Percentiles rank a stretch among this genome's conserved stretches.
Conservation (phyloP, 306 rosid species). For the Medicago lupulina region DNA sequence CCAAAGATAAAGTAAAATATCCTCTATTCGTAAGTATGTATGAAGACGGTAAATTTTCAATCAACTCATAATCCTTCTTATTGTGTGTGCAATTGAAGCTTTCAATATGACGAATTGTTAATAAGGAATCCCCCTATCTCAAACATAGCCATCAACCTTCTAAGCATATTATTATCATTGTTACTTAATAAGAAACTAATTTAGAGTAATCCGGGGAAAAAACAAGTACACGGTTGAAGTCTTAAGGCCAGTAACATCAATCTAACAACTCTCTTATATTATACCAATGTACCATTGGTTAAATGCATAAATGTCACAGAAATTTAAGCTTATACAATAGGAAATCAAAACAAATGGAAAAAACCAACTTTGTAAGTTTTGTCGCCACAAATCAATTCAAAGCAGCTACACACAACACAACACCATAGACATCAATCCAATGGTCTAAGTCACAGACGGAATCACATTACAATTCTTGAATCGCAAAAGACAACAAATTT, state of each 20-base stretch:
- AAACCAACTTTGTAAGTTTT: not conserved
- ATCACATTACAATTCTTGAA: not conserved
- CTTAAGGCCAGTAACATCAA: slow-evolving; percentile 9
- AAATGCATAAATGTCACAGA: not conserved
- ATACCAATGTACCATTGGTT: not conserved
- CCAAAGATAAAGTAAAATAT: slow-evolving; percentile 21
- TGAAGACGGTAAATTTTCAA: not conserved
- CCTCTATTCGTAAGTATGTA: not conserved
- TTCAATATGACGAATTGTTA: not conserved
- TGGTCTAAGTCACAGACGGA: not conserved
- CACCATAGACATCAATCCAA: not conserved
- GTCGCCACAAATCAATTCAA: slow-evolving; percentile 17
- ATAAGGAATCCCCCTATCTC: slow-evolving; percentile 17
- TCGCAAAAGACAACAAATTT: not conserved
- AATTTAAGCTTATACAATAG: not conserved
- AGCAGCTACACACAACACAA: not conserved
- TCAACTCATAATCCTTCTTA: not conserved
- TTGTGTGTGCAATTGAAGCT: slow-evolving; percentile 2
- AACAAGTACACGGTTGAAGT: not conserved
- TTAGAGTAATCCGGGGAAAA: not conserved
- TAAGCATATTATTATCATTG: not conserved
- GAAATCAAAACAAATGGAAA: not conserved
- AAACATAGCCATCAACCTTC: slow-evolving; percentile 29
- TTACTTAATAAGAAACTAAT: not conserved
- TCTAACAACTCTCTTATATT: not conserved